Percentiles rank a stretch among this genome's conserved stretches.
phyloP scores from a whole-genome alignment of 176 grass and related monocot genomes.

The Rhynchospora pubera region DNA sequence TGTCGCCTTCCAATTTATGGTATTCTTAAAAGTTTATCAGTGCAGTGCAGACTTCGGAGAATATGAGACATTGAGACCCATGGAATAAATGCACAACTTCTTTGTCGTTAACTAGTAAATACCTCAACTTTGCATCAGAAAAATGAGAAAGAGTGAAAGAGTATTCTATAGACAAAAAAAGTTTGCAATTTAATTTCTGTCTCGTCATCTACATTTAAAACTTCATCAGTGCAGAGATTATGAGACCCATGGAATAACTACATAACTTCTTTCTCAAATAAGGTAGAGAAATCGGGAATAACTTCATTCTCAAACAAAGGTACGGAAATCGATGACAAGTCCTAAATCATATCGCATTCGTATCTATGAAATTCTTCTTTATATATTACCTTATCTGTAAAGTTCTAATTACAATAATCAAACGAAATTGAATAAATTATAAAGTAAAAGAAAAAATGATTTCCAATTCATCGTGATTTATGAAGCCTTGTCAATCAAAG shows the following conservation, averaged over 20 bases:
- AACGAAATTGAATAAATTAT: too few relatives aligned
- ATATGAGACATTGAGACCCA: background rate
- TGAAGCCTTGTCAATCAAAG: too few relatives aligned
- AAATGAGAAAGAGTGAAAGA: too few relatives aligned
- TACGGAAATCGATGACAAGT: background rate
- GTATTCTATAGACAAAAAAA: too few relatives aligned
- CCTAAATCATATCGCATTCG: background rate
- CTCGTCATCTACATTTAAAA: background rate
- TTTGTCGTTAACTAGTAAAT: background rate
- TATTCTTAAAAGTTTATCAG: background rate
- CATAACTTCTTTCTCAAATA: constrained; percentile 5
- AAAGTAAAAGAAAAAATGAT: too few relatives aligned
- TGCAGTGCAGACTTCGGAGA: background rate
- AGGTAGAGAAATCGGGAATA: constrained; percentile 9
- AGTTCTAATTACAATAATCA: too few relatives aligned
- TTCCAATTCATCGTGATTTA: too few relatives aligned
- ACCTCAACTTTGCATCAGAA: too few relatives aligned
- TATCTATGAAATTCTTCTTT: background rate
- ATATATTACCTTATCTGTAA: background rate
- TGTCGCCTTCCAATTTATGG: background rate
- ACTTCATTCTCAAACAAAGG: constrained; percentile 4
- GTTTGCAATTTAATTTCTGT: too few relatives aligned
- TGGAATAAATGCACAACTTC: background rate
- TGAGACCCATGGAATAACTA: background rate
- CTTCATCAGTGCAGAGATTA: background rate